A percentile compares a stretch with the other conserved stretches of the same genome.
Conservation (phyloP, 148 eudicot species). For the Dysphania ambrosioides region DNA sequence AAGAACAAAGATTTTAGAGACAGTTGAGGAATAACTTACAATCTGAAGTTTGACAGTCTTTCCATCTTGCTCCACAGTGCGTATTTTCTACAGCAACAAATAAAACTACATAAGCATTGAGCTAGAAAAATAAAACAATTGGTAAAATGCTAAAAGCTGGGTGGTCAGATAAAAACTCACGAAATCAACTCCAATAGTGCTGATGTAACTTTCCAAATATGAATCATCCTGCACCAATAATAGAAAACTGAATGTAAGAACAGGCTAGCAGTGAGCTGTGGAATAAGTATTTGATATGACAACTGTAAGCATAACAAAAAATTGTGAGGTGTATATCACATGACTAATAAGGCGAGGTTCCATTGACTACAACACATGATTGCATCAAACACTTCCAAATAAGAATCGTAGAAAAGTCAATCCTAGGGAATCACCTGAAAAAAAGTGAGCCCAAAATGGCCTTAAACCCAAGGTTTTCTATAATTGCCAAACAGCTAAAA, state of each 20-base stretch:
- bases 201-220: conserved; percentile 51
- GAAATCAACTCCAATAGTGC: conserved; percentile 55
- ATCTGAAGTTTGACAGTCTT: conserved; percentile 51
- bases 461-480: neutral
- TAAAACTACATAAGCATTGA: conserved; percentile 15
- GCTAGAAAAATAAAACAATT: conserved; percentile 1
- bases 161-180: conserved; percentile 34
- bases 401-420: neutral
- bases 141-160: neutral
- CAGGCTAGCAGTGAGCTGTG: neutral
- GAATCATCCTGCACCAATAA: conserved; percentile 43
- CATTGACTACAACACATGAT: neutral
- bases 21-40: conserved; percentile 26
- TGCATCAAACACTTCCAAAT: neutral
- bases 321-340: neutral
- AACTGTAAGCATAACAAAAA: neutral
- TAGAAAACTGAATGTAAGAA: conserved; percentile 10
- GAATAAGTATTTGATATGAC: neutral
- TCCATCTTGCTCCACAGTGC: conserved; percentile 56
- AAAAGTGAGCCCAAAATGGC: too few species aligned
- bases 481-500: neutral
- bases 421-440: neutral
- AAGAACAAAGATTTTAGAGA: neutral
- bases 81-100: conserved; percentile 40
- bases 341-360: neutral